These are phyloP conservation scores for Gossypium aridum DNA, from an alignment of 441 rosid species.

Conservation along the genomic window DNA sequence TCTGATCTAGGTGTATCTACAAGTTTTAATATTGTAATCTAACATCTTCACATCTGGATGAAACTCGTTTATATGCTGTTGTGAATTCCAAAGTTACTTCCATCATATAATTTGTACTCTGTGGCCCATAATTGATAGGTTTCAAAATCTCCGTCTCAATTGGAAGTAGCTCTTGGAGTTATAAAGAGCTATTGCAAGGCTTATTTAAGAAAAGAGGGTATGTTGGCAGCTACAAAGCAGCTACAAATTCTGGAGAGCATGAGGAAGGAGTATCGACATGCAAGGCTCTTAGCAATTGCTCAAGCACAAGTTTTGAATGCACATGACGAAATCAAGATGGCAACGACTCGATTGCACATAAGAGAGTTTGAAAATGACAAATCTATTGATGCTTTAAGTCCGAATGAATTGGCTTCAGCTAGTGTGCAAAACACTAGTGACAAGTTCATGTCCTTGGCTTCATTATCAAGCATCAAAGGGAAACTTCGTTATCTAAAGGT, in stretches of 20 bases:
- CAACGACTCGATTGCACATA: conserved; percentile 78
- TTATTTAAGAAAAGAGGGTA: conserved; percentile 48
- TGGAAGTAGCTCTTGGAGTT: conserved; percentile 81
- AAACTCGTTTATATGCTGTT: background rate
- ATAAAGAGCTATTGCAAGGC: conserved; percentile 66
- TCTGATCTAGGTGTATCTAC: background rate
- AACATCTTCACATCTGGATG: background rate
- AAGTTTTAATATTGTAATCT: background rate
- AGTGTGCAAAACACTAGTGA: conserved; percentile 72
- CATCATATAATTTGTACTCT: conserved; percentile 7
- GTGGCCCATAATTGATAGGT: conserved; percentile 38
- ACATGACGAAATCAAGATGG: conserved; percentile 92
- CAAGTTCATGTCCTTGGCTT: conserved; percentile 63
- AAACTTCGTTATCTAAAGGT: conserved; percentile 95
- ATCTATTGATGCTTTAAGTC: conserved; percentile 70
- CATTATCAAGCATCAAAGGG: conserved; percentile 60
- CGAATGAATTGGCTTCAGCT: conserved; percentile 66
- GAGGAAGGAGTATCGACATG: conserved; percentile 84
- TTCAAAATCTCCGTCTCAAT: conserved; percentile 80
- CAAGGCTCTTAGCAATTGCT: conserved; percentile 73
- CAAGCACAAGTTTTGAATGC: conserved; percentile 88
- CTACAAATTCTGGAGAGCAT: conserved; percentile 75
- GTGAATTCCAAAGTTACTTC: background rate
- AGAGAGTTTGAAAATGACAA: conserved; percentile 69
- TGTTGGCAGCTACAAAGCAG: conserved; percentile 64